Evolutionary conservation across 768 basidiomycete genomes (phyloP).

Genomic region (Termitomyces sp.): DNA sequence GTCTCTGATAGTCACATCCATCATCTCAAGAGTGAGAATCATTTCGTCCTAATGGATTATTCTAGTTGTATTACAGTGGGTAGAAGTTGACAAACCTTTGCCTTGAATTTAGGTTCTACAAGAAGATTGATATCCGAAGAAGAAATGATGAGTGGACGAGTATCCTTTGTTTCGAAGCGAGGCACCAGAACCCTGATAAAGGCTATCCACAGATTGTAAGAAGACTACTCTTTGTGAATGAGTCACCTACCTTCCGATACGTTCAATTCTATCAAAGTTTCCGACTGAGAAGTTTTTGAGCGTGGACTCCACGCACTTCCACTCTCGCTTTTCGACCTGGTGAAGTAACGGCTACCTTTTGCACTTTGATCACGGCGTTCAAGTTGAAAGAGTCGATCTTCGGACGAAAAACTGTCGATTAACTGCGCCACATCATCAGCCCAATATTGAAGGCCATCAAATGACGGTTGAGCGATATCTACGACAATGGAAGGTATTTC

Average conservation of each 20-base stretch:
- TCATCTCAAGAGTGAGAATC: slow-evolving; percentile 54
- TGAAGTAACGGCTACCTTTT: slow-evolving; percentile 78
- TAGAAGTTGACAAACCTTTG: slow-evolving; percentile 36
- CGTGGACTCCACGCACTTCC: slow-evolving; percentile 28
- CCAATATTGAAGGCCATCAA: slow-evolving; percentile 84
- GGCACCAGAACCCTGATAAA: slow-evolving; percentile 46
- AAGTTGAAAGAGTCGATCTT: slow-evolving; percentile 15
- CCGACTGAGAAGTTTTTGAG: slow-evolving; percentile 22
- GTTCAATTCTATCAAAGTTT: slow-evolving; percentile 44
- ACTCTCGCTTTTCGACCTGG: slow-evolving; percentile 44
- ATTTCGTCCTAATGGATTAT: slow-evolving; percentile 58
- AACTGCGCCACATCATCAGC: slow-evolving; percentile 83
- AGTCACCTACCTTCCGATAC: slow-evolving; percentile 36
- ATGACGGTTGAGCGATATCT: slow-evolving; percentile 52
- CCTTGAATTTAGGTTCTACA: slow-evolving; percentile 65
- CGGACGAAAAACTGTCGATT: slow-evolving; percentile 41
- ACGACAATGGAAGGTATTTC: slow-evolving; percentile 62
- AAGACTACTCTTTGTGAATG: slow-evolving; percentile 6
- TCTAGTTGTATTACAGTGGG: background rate
- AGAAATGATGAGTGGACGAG: slow-evolving; percentile 49
- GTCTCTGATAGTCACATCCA: slow-evolving; percentile 57
- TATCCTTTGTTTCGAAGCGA: slow-evolving; percentile 22
- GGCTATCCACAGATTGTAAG: slow-evolving; percentile 12
- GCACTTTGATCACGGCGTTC: slow-evolving; percentile 56
- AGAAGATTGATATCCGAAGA: slow-evolving; percentile 60